These are phyloP conservation scores for Plantago elongata DNA, from an alignment of 257 asterid genomes.

Conservation along the genomic window DNA sequence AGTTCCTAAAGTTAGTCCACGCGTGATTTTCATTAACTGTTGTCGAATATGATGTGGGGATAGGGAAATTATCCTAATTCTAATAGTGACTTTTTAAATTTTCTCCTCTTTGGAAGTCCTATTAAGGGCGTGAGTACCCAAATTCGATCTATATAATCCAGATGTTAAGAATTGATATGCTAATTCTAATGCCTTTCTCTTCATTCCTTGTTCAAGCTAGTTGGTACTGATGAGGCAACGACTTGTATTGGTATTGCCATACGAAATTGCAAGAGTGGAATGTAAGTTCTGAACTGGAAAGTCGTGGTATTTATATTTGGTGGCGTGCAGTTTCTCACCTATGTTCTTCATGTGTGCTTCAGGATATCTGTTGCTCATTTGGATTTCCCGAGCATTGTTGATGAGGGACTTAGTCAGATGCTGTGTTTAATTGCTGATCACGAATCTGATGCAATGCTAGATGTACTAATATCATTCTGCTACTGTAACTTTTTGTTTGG, in stretches of 20 bases:
- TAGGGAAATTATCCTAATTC: neutral
- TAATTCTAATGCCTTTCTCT: conserved; percentile 15
- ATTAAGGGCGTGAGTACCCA: neutral
- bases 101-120: conserved; percentile 1
- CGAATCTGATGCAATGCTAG: conserved; percentile 48
- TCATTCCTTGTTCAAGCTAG: conserved; percentile 49
- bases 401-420: conserved; percentile 73
- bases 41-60: too few relatives aligned
- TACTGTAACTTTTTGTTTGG: conserved; percentile 17
- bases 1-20: neutral
- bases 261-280: conserved; percentile 63
- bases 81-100: neutral
- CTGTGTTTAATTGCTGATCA: conserved; percentile 53
- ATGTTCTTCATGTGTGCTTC: conserved; percentile 24
- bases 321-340: conserved; percentile 5
- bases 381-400: conserved; percentile 74
- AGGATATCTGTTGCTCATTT: conserved; percentile 88
- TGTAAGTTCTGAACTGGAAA: conserved; percentile 40
- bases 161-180: conserved; percentile 1
- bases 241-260: conserved; percentile 82
- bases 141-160: too few relatives aligned
- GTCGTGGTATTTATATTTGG: conserved; percentile 7
- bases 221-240: conserved; percentile 96
- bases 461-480: conserved; percentile 42
- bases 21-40: too few relatives aligned